Conservation (phyloP, 257 asterid genomes). For the Fraxinus anomala region DNA sequence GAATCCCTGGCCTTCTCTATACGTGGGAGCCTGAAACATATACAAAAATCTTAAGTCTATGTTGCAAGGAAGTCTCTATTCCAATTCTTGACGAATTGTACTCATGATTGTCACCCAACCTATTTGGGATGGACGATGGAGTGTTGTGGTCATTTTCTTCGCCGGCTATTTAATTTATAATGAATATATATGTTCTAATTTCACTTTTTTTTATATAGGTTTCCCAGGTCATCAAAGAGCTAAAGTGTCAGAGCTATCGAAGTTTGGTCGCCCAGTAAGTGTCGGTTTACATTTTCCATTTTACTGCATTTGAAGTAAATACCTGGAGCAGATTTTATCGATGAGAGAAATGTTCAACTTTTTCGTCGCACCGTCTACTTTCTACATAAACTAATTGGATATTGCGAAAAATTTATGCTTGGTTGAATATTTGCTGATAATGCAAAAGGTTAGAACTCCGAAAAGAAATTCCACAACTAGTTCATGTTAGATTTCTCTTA, state of each 20-base stretch:
- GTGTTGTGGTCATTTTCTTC: background rate
- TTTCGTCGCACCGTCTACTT: background rate
- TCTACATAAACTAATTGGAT: conserved; percentile 8
- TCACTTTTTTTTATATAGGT: conserved; percentile 43
- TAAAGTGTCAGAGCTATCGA: conserved; percentile 69
- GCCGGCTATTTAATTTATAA: background rate
- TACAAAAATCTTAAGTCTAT: background rate
- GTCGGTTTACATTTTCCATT: conserved; percentile 8
- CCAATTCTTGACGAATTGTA: background rate
- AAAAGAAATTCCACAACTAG: no score
- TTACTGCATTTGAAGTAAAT: background rate
- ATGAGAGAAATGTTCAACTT: background rate
- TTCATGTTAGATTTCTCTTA: background rate
- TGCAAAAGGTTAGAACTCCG: no score
- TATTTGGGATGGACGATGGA: background rate
- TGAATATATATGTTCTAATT: conserved; percentile 7
- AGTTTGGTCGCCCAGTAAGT: conserved; percentile 87
- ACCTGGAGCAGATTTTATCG: background rate
- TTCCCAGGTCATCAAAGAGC: conserved; percentile 66
- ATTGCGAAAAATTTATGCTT: background rate
- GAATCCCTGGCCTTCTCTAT: background rate
- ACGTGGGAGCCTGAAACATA: background rate
- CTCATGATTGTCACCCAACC: background rate
- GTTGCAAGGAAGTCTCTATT: background rate
- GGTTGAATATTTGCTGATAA: background rate